Base-by-base conservation (phyloP, 139 green algal species). In the Chlamydomonas sp. region DNA sequence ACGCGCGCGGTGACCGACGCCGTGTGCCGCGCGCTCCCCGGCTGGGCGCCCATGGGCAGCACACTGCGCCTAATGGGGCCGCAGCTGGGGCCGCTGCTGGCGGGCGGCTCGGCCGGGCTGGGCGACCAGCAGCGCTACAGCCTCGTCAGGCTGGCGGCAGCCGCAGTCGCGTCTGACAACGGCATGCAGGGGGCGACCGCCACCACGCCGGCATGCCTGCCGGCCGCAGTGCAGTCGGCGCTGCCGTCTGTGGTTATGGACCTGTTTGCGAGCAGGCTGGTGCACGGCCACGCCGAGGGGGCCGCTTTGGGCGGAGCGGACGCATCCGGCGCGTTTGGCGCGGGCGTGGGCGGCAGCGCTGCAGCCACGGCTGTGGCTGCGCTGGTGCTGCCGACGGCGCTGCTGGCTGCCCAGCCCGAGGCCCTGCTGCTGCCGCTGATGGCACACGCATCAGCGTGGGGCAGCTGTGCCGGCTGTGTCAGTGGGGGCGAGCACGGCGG, bases 101-200 rank as follows among this genome's bases (percentile, higher is more conserved):
- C 54, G 8, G 54, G 24, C 34, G 26, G 24, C 8, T 30, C 54
- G 8, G 34, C 54, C 54, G 26, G 54, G 26, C 54, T 16, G 47
- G 16, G 47, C 47, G 24, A 64, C 24, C 54, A 64, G 22, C 54
- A 64, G 54, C 30, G 54, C 24, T 64, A 64, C 54, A 64, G 54
- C 54, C 10, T 64, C 24, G 8, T 64, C 16, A 10, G 54, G 8
- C 26, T 64, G 43, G 43, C 43, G 16, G 43, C 43, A 13, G 16
- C 16, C 13, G 43, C 43, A 13, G 43, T 13, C 43, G 43, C 13
- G 54, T 36, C 6, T 30, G 30, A 8, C 26, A 8, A 64, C 24
- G 54, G 8, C 6, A 36, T 36, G 54, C 54, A 20, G 30, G 24
- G 20, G 54, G 54, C 34, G 54, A 33, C 6, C 24, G 26, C 54